Percentiles rank a stretch among this genome's conserved stretches.
phyloP scores from a whole-genome alignment of 495 filamentous ascomycete species.

The Ascodesmis nigricans region DNA sequence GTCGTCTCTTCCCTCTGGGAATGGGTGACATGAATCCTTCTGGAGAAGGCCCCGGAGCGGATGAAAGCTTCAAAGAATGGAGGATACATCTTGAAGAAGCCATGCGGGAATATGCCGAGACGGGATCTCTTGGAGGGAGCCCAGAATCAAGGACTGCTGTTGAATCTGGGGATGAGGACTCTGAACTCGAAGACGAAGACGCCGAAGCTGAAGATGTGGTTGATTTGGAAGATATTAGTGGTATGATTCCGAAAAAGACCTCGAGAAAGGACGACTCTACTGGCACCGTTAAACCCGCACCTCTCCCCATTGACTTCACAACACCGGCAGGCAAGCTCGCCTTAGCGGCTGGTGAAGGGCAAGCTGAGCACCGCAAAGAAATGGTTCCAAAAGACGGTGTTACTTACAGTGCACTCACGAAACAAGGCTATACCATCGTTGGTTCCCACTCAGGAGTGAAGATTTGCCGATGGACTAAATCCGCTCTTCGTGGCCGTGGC shows the following conservation, averaged over 20 bases:
- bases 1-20: constrained; percentile 61
- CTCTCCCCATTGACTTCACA: constrained; percentile 74
- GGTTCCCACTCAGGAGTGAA: constrained; percentile 92
- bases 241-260: too few species aligned
- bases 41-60: constrained; percentile 23
- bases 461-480: constrained; percentile 97
- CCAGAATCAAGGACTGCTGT: constrained; percentile 36
- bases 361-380: constrained; percentile 39
- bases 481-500: constrained; percentile 79
- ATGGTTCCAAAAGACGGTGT: constrained; percentile 86
- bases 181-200: constrained; percentile 26
- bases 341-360: constrained; percentile 21
- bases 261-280: too few species aligned
- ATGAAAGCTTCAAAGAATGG: constrained; percentile 51
- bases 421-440: constrained; percentile 88
- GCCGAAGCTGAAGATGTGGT: constrained; percentile 29
- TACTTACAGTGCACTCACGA: constrained; percentile 68
- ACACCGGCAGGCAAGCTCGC: constrained; percentile 31
- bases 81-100: constrained; percentile 47
- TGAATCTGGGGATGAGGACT: constrained; percentile 37
- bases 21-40: constrained; percentile 56
- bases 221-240: constrained; percentile 72
- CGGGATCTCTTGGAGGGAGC: constrained; percentile 22
- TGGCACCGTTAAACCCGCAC: constrained; percentile 20
- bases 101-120: constrained; percentile 35